phyloP scores from a whole-genome alignment of 2,329 filamentous ascomycete species.

The Neofusicoccum sp. region DNA sequence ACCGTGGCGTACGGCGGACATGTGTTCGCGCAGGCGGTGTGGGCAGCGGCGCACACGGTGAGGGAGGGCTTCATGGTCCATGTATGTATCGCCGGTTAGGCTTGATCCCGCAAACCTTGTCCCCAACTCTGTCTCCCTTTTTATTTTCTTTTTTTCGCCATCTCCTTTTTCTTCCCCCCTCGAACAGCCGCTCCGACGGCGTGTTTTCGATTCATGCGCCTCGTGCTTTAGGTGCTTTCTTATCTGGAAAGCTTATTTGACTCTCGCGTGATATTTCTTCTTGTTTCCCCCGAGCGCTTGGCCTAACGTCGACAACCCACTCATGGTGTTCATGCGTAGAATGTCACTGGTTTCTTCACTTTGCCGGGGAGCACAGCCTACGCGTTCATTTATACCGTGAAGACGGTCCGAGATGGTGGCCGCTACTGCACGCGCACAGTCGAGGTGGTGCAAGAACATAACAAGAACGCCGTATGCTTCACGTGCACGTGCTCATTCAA shows the following conservation, averaged over 20 bases:
- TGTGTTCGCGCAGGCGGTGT: constrained; percentile 60
- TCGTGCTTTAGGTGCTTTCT: too few species aligned
- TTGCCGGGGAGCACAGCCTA: constrained; percentile 49
- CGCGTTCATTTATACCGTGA: constrained; percentile 56
- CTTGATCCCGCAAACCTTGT: not conserved
- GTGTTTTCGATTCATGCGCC: not conserved
- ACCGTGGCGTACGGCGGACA: constrained; percentile 57
- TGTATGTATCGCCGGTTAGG: constrained; percentile 38
- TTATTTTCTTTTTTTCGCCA: not conserved
- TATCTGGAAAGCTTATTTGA: not conserved
- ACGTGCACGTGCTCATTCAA: constrained; percentile 58
- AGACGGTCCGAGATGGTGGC: constrained; percentile 53
- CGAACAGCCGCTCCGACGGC: not conserved
- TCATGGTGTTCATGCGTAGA: constrained; percentile 35
- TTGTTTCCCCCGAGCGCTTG: constrained; percentile 16
- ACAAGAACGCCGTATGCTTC: constrained; percentile 51
- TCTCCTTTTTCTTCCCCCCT: not conserved
- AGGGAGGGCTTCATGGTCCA: constrained; percentile 54
- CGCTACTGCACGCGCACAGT: constrained; percentile 57
- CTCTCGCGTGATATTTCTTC: not conserved
- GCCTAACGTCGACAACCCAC: too few species aligned
- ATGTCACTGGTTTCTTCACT: constrained; percentile 57
- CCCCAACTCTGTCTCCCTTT: not conserved
- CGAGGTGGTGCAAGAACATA: constrained; percentile 52
- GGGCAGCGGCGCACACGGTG: constrained; percentile 59